Base-by-base conservation (phyloP, 306 rosid genomes). In the Lotus japonicus region DNA sequence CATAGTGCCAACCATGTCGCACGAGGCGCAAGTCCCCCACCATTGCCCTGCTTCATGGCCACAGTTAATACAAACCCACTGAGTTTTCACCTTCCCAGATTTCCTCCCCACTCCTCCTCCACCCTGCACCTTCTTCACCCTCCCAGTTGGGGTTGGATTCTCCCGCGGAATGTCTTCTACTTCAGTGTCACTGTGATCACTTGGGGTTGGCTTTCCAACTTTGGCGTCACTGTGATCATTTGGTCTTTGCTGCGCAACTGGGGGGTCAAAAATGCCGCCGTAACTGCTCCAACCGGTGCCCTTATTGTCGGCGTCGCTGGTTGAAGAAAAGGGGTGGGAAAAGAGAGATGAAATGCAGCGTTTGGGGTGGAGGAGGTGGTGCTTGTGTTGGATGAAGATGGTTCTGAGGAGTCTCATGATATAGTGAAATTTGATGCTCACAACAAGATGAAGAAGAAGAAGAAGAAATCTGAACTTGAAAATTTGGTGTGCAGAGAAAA, bases 1-100 rank as follows among this genome's bases (percentile, higher is more conserved):
- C 84, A 94, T 65, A 0, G 89, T 81, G 2, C 86, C 87, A 21
- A 52, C 9, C 6, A 35, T 8, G 0, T 13, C 9, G 66, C 98
- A 94, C 0, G 77, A 60, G 28, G 82, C 81, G 73, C 98, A 94
- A 43, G 57, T 44, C 0, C 97, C 98, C 90, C 87, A 84, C 98
- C 98, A 94, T 74, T 86, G 82, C 39, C 89, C 89, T 6, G 79
- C 16, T 1, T 77, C 14, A 64, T 84, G 38, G 33, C 98, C 98
- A 44, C 98, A 94, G 58, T 53, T 33, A 2, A 55, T 5, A 76
- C 98, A 94, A 36, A 94, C 95, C 94, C 94, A 94, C 19, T 70
- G 66, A 33, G 69, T 28, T 71, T 77, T 90, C 41, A 26, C 78
- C 74, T 80, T 89, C 44, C 73, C 88, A 58, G 70, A 83, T 49